Base-by-base conservation (phyloP, 1,284 basidiomycete species). In the Puccinia triticina region DNA sequence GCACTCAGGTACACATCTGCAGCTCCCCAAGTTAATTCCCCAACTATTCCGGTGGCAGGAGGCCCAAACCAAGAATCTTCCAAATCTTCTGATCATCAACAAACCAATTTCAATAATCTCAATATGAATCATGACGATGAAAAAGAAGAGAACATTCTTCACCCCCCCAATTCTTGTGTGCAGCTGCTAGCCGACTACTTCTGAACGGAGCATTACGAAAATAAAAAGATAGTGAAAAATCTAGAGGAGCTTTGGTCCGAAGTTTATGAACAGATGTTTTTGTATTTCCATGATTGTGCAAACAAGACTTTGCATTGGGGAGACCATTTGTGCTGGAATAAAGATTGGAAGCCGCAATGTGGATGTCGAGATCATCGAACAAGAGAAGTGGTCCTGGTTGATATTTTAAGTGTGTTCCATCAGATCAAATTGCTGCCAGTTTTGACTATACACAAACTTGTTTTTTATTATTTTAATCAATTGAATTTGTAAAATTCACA, bases 181-280 rank as follows among this genome's bases (percentile, higher is more conserved):
- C 61, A 64, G 11, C 37, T 64, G 34, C 61, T 64, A 64, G 29
- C 29, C 2, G 61, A 64, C 29, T 64, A 64, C 34, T 64, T 64
- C 2, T 5, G 32, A 2, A 37, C n/a, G 3, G 61, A 64, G 61
- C 5, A 37, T 5, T 64, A 64, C 32, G 37, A 18, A 64, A 5
- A 21, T 1, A 64, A 64, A 64, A 64, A 64, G 61, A 1, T 64
- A n/a, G 14, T 64, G 32, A 34, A 64, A n/a, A n/a, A n/a, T n/a
- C n/a, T n/a, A 64, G 61, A 64, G 37, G 61, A 64, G 37, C 34
- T 21, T 18, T 64, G 61, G 61, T 29, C 34, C 10, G 32, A 8
- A 21, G 61, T 37, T 37, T 64, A 40, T 21, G 18, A 37, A 34
- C 8, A 64, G 21, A 64, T 64, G 29, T 64, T 64, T 37, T 12